Conservation (phyloP, 2,329 filamentous ascomycete species). For the Colletotrichum sp. region DNA sequence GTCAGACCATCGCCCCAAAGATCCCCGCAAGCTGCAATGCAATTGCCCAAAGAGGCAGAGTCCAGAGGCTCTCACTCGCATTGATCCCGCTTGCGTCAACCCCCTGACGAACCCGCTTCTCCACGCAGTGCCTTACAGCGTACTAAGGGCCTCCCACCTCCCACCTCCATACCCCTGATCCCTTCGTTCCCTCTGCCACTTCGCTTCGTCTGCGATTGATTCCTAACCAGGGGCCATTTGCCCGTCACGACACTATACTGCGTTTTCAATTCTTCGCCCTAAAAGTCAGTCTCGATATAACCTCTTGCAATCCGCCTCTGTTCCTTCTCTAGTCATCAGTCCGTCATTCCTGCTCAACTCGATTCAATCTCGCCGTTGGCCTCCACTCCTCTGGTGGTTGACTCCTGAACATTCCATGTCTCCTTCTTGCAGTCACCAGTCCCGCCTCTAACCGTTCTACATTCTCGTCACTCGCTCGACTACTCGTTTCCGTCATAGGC, state of each 20-base stretch:
- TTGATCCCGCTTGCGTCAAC: slow-evolving; percentile 18
- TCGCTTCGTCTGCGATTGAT: slow-evolving; percentile 15
- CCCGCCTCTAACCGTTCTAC: slow-evolving; percentile 30
- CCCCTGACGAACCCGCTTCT: slow-evolving; percentile 8
- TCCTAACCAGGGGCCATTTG: background rate
- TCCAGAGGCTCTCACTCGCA: slow-evolving; percentile 1
- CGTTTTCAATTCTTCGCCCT: background rate
- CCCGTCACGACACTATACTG: background rate
- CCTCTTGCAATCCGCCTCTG: background rate
- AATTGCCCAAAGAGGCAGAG: slow-evolving; percentile 5
- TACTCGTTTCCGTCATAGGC: slow-evolving; percentile 28
- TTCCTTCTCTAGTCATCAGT: background rate
- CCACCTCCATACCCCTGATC: background rate
- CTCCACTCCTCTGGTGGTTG: background rate
- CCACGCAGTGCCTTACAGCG: background rate
- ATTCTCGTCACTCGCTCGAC: slow-evolving; percentile 29
- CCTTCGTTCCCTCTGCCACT: background rate
- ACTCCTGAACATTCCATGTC: slow-evolving; percentile 4
- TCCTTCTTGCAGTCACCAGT: slow-evolving; percentile 29
- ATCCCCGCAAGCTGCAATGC: background rate
- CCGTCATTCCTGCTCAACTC: background rate
- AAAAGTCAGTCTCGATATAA: background rate
- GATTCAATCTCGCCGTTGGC: background rate
- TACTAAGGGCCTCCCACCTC: background rate
- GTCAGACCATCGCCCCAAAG: background rate